Conservation (phyloP, 2,329 filamentous ascomycete genomes). For the Lithohypha guttulata region DNA sequence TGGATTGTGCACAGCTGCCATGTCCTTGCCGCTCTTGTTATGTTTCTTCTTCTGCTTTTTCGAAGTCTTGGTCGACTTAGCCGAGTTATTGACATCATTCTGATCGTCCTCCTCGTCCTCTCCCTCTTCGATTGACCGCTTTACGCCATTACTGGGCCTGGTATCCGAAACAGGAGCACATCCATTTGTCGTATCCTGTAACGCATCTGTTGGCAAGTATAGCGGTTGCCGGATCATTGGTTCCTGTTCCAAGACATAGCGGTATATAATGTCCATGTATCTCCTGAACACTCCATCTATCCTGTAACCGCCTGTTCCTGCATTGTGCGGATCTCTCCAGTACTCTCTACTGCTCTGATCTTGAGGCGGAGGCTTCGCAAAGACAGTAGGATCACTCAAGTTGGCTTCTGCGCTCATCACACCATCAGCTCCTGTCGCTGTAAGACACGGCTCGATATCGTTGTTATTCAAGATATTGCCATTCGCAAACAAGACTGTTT, state of each 20-base stretch:
- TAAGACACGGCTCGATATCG: slow-evolving; percentile 67
- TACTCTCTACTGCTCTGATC: slow-evolving; percentile 68
- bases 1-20: slow-evolving; percentile 35
- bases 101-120: too few species aligned
- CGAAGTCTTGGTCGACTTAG: slow-evolving; percentile 9
- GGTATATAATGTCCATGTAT: slow-evolving; percentile 84
- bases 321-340: slow-evolving; percentile 54
- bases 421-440: slow-evolving; percentile 76
- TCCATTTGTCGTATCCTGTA: slow-evolving; percentile 10
- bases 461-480: slow-evolving; percentile 77
- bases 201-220: slow-evolving; percentile 52
- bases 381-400: slow-evolving; percentile 81
- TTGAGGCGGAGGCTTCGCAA: slow-evolving; percentile 56
- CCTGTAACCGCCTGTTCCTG: slow-evolving; percentile 69
- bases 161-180: background rate
- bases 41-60: slow-evolving; percentile 31
- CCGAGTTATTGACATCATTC: too few species aligned
- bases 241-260: slow-evolving; percentile 56
- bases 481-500: slow-evolving; percentile 93
- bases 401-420: slow-evolving; percentile 97
- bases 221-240: slow-evolving; percentile 60
- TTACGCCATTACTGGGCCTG: background rate
- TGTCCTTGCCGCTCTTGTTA: slow-evolving; percentile 33
- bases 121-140: background rate
- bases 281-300: slow-evolving; percentile 78